These are phyloP conservation scores for Metschnikowia amazonensis DNA, from an alignment of 805 yeast species.

Conservation along the genomic window DNA sequence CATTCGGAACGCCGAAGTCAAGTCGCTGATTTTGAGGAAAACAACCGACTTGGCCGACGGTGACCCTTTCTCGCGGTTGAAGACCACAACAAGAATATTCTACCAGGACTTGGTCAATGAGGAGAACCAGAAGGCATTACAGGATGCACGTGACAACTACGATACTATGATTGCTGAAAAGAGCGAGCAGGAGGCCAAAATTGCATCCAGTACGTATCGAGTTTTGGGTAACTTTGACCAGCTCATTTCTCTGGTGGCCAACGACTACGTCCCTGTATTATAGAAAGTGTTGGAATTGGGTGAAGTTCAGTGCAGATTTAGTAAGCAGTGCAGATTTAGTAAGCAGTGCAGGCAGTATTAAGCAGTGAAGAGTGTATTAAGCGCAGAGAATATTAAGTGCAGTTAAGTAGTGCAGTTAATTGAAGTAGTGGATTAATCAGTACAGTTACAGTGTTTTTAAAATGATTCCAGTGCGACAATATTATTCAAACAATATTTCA, in stretches of 20 bases:
- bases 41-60: constrained; percentile 42
- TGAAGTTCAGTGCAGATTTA: too few relatives aligned
- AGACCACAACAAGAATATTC: constrained; percentile 82
- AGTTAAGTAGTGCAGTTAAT: too few relatives aligned
- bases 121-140: constrained; percentile 57
- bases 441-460: too few relatives aligned
- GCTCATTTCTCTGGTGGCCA: constrained; percentile 42
- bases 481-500: too few relatives aligned
- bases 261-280: constrained; percentile 29
- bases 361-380: too few relatives aligned
- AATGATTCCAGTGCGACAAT: too few relatives aligned
- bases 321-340: too few relatives aligned
- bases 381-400: too few relatives aligned
- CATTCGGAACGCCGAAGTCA: constrained; percentile 74
- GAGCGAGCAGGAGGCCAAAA: constrained; percentile 41
- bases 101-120: constrained; percentile 56
- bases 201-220: constrained; percentile 52
- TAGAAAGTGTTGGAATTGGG: too few relatives aligned
- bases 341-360: too few relatives aligned
- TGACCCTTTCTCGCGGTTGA: constrained; percentile 87
- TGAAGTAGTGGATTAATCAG: too few relatives aligned
- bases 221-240: constrained; percentile 56
- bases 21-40: constrained; percentile 54
- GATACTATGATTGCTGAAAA: constrained; percentile 38
- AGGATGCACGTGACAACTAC: constrained; percentile 47